Base-by-base conservation (phyloP, 1,284 basidiomycete species). In the Mycosarcoma mackinlayi region DNA sequence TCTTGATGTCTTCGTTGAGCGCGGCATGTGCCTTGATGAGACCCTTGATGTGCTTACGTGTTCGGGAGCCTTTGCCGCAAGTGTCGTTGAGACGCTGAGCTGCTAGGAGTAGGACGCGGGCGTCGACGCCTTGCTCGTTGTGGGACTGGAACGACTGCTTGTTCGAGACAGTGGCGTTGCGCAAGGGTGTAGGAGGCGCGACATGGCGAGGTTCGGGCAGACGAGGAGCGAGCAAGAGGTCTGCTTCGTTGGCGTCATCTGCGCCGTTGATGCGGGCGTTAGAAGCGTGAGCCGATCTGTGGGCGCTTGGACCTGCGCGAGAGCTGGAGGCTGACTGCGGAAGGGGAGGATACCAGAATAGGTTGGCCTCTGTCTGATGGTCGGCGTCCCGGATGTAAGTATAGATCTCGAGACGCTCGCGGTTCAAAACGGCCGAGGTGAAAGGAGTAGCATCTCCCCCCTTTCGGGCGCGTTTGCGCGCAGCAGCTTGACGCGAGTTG, bases 321-420 rank as follows among this genome's bases (percentile, higher is more conserved):
- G 62, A 60, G 11, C 47, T 23, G 4, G 60, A 41, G 21, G 57
- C 40, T 0, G 57, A 51, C 33, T 64, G 70, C 13, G 63, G 63
- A 23, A 52, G 42, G 23, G 73, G 67, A 6, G 76, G 73, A 46
- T 77, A 74, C 62, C 62, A 71, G 52, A 80, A 80, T 28, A 81
- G 59, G 25, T 53, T 73, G 11, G 73, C 70, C 35, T 81, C 79
- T 10, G 77, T 60, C 30, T 66, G 69, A 9, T 52, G 52, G 38
- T 81, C 78, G 33, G 78, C 75, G 38, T 81, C 79, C 35, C 79
- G 71, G 33, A 81, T 81, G 73, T 75, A 77, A 38, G 72, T 71
- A 25, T 75, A 48, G 42, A 81, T 75, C 24, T 79, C 77, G 35
- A 75, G 50, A 4, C 60, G 44, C 31, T 62, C 57, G 31, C 75